Evolutionary conservation across 2,329 filamentous ascomycete genomes (phyloP), one percentile per base, ranked within the genome.

Genomic region (Phyllosticta paracitricarpa): DNA sequence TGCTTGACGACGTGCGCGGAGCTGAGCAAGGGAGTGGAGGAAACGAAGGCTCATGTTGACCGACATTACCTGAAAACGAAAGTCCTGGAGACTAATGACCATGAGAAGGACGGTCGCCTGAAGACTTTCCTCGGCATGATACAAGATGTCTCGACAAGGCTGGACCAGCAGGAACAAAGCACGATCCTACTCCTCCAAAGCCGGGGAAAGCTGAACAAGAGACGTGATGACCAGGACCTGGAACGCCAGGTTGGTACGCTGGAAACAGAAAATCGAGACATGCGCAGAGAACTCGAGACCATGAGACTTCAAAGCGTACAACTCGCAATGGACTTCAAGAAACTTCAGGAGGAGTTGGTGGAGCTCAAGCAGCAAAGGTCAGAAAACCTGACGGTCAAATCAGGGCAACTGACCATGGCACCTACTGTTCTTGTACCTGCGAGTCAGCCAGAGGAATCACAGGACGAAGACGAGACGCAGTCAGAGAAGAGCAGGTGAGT

Each of bases 231-330:
- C n/a, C 25, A 28, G 12, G 33, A 61, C 17, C 9, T 52, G 14
- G 54, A 24, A 48, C n/a, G 40, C 14, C 40, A 48, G n/a, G 40
- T 48, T 17, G 40, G 19, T 5, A 48, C 6, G 12, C 40, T 48
- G 40, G 5, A 68, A 66, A 54, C 63, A 68, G 19, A 64, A 63
- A 2, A 63, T 67, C 17, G 64, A 67, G 5, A 48, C 48, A n/a
- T 56, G 53, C 5, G 59, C 68, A 2, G 61, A 63, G 10, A 59
- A 64, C 40, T 48, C 14, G 17, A 48, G n/a, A 14, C 40, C n/a
- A n/a, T 48, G 12, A 48, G n/a, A n/a, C 12, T 48, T 4, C 40
- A 48, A 48, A 48, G 40, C 14, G 40, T 6, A 48, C 14, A 48
- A n/a, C 40, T 48, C 14, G 40, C 17, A 14, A n/a, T n/a, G 40